A percentile compares a stretch with the other conserved stretches of the same genome.
Evolutionary conservation across 805 yeast species (phyloP).

Genomic region (Metschnikowia arizonensis): DNA sequence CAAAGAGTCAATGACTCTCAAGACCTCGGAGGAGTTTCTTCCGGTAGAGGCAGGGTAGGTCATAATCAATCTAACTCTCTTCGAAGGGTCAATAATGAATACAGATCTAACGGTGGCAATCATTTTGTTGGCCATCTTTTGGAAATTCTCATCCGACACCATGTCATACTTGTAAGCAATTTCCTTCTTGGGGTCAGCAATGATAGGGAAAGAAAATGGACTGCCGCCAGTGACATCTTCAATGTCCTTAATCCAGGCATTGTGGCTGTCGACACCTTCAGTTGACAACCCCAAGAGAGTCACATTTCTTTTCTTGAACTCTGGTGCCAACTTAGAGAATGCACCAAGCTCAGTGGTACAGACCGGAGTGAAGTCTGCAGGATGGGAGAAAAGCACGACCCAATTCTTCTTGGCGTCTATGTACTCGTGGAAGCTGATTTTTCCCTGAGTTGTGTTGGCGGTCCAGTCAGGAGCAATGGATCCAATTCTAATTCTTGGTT

Average conservation of each 20-base stretch:
- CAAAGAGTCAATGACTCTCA: conserved; percentile 66
- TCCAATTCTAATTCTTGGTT: conserved; percentile 50
- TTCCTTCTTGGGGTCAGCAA: conserved; percentile 61
- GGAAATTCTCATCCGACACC: conserved; percentile 67
- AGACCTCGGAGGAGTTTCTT: conserved; percentile 70
- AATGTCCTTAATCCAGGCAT: conserved; percentile 67
- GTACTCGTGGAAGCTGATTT: conserved; percentile 59
- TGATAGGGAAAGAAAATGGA: conserved; percentile 57
- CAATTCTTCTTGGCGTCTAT: conserved; percentile 50
- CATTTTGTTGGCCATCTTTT: conserved; percentile 59
- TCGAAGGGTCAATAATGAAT: conserved; percentile 64
- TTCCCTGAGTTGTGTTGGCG: conserved; percentile 60
- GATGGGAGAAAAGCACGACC: conserved; percentile 69
- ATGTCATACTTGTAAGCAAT: conserved; percentile 62
- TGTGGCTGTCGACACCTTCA: conserved; percentile 58
- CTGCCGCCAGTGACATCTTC: conserved; percentile 57
- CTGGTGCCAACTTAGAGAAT: conserved; percentile 66
- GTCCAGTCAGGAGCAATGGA: conserved; percentile 67
- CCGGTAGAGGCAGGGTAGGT: conserved; percentile 74
- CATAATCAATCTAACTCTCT: conserved; percentile 57
- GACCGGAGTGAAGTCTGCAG: conserved; percentile 76
- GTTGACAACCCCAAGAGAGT: conserved; percentile 68
- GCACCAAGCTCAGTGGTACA: conserved; percentile 80
- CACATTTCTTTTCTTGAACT: conserved; percentile 60
- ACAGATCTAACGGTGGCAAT: conserved; percentile 70